These are phyloP conservation scores for Prosopis cineraria DNA, from an alignment of 306 rosid species.

Conservation along the genomic window DNA sequence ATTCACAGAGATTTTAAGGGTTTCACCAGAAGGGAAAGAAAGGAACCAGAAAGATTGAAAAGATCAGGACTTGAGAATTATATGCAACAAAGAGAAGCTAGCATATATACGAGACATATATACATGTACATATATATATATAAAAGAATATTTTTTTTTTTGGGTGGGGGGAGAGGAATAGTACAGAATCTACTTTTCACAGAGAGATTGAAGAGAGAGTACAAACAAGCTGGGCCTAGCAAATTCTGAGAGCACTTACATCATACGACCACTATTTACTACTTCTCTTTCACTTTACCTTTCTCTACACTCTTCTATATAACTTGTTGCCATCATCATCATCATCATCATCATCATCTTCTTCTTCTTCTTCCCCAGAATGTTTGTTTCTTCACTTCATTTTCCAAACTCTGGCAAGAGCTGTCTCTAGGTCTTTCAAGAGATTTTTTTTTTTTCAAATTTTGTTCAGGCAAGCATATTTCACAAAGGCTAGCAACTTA, in stretches of 20 bases:
- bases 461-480: no score
- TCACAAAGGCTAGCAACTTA: neutral
- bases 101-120: neutral
- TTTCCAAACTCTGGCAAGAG: neutral
- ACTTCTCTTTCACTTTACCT: conserved; percentile 24
- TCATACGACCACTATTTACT: conserved; percentile 46
- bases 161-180: neutral
- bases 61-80: neutral
- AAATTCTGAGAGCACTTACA: conserved; percentile 34
- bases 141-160: neutral
- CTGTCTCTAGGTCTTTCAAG: no score
- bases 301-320: conserved; percentile 3
- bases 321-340: conserved; percentile 30
- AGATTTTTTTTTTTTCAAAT: no score
- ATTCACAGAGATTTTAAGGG: neutral
- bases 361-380: neutral
- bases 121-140: neutral
- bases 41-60: neutral
- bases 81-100: neutral
- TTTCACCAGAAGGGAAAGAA: neutral
- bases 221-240: conserved; percentile 47
- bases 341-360: neutral
- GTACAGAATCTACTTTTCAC: conserved; percentile 33
- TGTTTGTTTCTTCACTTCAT: conserved; percentile 20
- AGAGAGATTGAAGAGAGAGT: conserved; percentile 39